Percentiles rank a stretch among this genome's conserved stretches.
Evolutionary conservation across 257 asterid species (phyloP).

Genomic region (Solanum chiquidenum): DNA sequence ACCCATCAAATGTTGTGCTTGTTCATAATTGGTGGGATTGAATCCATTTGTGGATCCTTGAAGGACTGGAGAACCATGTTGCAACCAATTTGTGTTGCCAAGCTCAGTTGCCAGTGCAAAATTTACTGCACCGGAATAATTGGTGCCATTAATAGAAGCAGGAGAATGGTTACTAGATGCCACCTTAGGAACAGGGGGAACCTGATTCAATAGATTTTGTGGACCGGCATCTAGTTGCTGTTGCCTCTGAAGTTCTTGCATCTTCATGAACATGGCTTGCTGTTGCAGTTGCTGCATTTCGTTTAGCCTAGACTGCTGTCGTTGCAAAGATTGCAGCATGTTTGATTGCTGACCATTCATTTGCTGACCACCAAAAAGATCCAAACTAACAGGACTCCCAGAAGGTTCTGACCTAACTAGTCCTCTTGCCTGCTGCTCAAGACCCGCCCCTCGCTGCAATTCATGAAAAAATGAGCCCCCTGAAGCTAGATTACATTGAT

Average conservation of each 20-base stretch:
- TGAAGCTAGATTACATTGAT: slow-evolving; percentile 34
- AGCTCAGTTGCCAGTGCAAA: slow-evolving; percentile 42
- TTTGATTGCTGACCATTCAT: slow-evolving; percentile 60
- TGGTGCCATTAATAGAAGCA: slow-evolving; percentile 31
- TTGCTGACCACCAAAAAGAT: slow-evolving; percentile 88
- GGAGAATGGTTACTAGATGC: slow-evolving; percentile 50
- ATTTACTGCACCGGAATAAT: slow-evolving; percentile 33
- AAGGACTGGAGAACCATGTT: slow-evolving; percentile 38
- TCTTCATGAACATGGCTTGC: slow-evolving; percentile 47
- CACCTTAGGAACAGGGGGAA: slow-evolving; percentile 31
- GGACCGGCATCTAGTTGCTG: slow-evolving; percentile 38
- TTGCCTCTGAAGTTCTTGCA: slow-evolving; percentile 24
- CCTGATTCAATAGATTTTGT: slow-evolving; percentile 35
- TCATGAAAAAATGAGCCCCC: slow-evolving; percentile 51
- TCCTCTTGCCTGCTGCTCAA: slow-evolving; percentile 47
- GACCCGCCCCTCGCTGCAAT: slow-evolving; percentile 44
- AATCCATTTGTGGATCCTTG: slow-evolving; percentile 54
- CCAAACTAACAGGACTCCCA: slow-evolving; percentile 58
- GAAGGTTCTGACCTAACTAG: slow-evolving; percentile 46
- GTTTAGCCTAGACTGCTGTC: slow-evolving; percentile 50
- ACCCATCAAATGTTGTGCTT: slow-evolving; percentile 35
- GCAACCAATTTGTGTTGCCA: slow-evolving; percentile 53
- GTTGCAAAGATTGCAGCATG: slow-evolving; percentile 58
- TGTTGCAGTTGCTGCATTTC: slow-evolving; percentile 78
- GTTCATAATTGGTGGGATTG: slow-evolving; percentile 41